Evolutionary conservation across 371 early-diverging fungal genomes (phyloP).

Genomic region (Syncephalastrum sp.): DNA sequence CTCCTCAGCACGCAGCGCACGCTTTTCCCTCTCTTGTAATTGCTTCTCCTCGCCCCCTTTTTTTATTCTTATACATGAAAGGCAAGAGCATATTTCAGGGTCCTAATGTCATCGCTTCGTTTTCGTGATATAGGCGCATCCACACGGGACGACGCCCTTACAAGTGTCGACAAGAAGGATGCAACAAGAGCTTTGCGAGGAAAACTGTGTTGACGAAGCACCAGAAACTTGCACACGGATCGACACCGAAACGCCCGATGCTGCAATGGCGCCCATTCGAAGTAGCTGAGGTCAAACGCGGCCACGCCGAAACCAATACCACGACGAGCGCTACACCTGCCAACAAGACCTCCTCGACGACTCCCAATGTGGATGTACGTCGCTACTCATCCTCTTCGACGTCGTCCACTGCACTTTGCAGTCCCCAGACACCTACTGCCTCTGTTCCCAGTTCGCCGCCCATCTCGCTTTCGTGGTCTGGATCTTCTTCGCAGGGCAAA

Average conservation of each 20-base stretch:
- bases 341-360: neutral
- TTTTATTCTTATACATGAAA: constrained; percentile 4
- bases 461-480: constrained; percentile 1
- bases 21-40: no score
- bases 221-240: constrained; percentile 40
- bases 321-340: neutral
- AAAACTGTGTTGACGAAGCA: constrained; percentile 72
- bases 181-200: constrained; percentile 66
- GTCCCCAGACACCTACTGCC: constrained; percentile 1
- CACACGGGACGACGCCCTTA: constrained; percentile 78
- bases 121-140: constrained; percentile 43
- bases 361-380: neutral
- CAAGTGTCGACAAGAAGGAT: constrained; percentile 58
- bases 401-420: neutral
- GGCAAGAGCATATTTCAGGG: constrained; percentile 1
- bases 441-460: constrained; percentile 7
- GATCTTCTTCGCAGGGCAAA: constrained; percentile 1
- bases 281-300: neutral
- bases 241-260: constrained; percentile 30
- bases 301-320: neutral
- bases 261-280: constrained; percentile 50
- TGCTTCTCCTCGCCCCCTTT: neutral
- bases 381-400: constrained; percentile 1
- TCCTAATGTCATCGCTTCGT: neutral
- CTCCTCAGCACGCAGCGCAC: no score